Percentiles rank a stretch among this genome's conserved stretches.
Conservation (phyloP, 768 basidiomycete species). For the Trametes punicea region DNA sequence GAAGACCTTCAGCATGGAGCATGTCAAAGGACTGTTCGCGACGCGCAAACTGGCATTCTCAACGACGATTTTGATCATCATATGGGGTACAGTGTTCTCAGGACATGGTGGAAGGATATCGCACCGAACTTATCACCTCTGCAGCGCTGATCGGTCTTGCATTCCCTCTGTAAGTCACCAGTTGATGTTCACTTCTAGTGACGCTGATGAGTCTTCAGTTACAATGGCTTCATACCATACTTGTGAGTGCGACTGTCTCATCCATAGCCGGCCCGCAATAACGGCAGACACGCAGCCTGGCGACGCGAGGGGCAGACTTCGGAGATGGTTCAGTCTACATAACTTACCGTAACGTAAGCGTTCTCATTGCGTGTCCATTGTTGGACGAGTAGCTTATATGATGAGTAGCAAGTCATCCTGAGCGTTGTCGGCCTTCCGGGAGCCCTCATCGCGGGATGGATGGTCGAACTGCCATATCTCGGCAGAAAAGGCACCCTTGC, state of each 20-base stretch:
- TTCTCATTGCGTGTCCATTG: neutral
- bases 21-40: conserved; percentile 48
- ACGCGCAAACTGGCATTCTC: conserved; percentile 49
- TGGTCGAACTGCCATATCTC: conserved; percentile 48
- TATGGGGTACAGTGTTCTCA: conserved; percentile 42
- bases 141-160: conserved; percentile 74
- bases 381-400: neutral
- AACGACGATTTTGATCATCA: conserved; percentile 46
- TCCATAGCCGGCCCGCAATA: neutral
- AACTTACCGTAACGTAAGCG: conserved; percentile 66
- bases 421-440: conserved; percentile 58
- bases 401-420: conserved; percentile 48
- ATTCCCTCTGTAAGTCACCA: conserved; percentile 54
- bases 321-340: conserved; percentile 68
- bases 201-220: conserved; percentile 28
- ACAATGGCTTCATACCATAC: conserved; percentile 52
- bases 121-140: conserved; percentile 13
- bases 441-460: conserved; percentile 50
- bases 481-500: conserved; percentile 55
- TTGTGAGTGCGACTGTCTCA: conserved; percentile 36
- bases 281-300: conserved; percentile 40
- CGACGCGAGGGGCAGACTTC: conserved; percentile 63
- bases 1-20: conserved; percentile 36
- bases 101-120: neutral
- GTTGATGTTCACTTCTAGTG: neutral